Conservation (phyloP, 1,284 basidiomycete genomes). For the Irpex rosettiformis region DNA sequence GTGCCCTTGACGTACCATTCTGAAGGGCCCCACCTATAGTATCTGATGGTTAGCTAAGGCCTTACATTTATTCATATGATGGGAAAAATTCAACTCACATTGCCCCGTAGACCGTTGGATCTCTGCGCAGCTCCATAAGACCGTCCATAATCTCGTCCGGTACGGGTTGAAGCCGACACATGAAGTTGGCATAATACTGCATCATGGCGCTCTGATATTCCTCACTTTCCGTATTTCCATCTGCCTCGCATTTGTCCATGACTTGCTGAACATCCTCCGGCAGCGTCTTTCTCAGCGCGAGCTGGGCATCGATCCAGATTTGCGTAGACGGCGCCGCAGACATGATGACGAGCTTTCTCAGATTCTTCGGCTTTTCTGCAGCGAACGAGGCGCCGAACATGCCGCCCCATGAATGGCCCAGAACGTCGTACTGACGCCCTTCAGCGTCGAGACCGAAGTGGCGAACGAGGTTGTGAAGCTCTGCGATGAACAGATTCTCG, state of each 20-base stretch:
- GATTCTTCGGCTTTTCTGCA: constrained; percentile 22
- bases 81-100: constrained; percentile 34
- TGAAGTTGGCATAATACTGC: constrained; percentile 39
- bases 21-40: background rate
- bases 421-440: constrained; percentile 19
- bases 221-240: constrained; percentile 39
- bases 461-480: constrained; percentile 28
- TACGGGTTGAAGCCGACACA: constrained; percentile 43
- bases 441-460: constrained; percentile 22
- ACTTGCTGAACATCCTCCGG: constrained; percentile 40
- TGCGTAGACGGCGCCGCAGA: constrained; percentile 18
- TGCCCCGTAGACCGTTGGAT: constrained; percentile 47
- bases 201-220: constrained; percentile 44
- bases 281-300: constrained; percentile 20
- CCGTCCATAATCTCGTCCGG: constrained; percentile 32
- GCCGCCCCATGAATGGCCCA: constrained; percentile 35
- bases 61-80: constrained; percentile 7
- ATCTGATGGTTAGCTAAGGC: background rate
- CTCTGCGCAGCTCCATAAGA: constrained; percentile 32
- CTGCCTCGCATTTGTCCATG: constrained; percentile 44
- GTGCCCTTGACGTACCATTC: constrained; percentile 7
- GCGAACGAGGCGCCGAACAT: constrained; percentile 17
- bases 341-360: constrained; percentile 25
- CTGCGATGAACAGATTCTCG: constrained; percentile 28
- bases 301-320: constrained; percentile 16